Conservation (phyloP, 2,329 filamentous ascomycete species). For the Talaromyces sp. region DNA sequence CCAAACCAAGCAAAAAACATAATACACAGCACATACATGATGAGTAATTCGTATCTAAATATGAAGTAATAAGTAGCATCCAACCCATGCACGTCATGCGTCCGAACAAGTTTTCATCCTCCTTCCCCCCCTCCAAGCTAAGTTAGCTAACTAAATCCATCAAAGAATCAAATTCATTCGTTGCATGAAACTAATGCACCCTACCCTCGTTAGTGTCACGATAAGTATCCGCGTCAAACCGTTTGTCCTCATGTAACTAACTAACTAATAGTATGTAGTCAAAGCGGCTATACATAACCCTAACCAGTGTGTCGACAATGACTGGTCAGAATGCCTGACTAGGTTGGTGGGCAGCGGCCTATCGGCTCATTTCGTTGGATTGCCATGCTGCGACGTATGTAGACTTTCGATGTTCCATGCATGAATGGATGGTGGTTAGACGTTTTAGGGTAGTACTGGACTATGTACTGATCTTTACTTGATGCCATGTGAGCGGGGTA, state of each 20-base stretch:
- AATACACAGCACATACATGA: neutral
- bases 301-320: neutral
- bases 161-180: neutral
- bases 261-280: neutral
- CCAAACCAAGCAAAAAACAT: neutral
- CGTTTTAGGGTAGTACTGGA: neutral
- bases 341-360: neutral
- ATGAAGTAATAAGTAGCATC: neutral
- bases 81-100: neutral
- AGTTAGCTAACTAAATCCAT: neutral
- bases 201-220: neutral
- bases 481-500: neutral
- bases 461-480: neutral
- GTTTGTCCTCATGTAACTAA: neutral
- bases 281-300: neutral
- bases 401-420: neutral
- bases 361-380: neutral
- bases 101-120: neutral
- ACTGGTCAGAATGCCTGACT: neutral
- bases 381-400: neutral
- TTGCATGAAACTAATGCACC: constrained; percentile 1
- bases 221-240: constrained; percentile 3
- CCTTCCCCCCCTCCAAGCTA: neutral
- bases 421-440: constrained; percentile 1
- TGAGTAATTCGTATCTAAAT: neutral